These are phyloP conservation scores for Globisporangium nagaii DNA, from an alignment of 352 stramenopile species.

Conservation along the genomic window DNA sequence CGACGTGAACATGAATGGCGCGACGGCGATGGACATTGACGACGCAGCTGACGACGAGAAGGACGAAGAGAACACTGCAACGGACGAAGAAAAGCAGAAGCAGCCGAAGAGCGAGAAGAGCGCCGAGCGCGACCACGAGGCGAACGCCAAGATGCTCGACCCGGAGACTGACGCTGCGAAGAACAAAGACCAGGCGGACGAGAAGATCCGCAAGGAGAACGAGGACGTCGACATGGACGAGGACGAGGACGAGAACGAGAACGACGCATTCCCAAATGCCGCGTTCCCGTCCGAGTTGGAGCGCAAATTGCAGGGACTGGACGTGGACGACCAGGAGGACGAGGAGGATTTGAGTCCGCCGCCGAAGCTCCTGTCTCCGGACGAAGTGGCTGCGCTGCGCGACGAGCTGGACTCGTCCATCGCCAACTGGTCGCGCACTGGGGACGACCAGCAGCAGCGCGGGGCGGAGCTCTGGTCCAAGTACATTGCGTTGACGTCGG, in stretches of 20 bases:
- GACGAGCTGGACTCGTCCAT: conserved; percentile 80
- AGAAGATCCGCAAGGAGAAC: conserved; percentile 14
- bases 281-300: conserved; percentile 30
- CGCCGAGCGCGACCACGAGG: conserved; percentile 15
- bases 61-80: conserved; percentile 13
- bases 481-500: conserved; percentile 91
- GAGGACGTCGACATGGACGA: conserved; percentile 30
- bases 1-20: conserved; percentile 27
- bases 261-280: conserved; percentile 18
- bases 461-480: conserved; percentile 88
- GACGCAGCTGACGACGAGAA: conserved; percentile 37
- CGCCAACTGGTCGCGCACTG: conserved; percentile 44
- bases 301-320: conserved; percentile 19
- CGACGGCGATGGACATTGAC: conserved; percentile 60
- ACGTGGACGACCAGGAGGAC: conserved; percentile 31
- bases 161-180: conserved; percentile 14
- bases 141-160: conserved; percentile 14
- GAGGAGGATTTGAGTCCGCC: conserved; percentile 23
- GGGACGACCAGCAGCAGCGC: conserved; percentile 26
- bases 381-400: conserved; percentile 71
- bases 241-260: conserved; percentile 22
- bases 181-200: conserved; percentile 22
- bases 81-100: conserved; percentile 21
- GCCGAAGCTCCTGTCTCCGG: conserved; percentile 39
- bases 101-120: conserved; percentile 23